Conservation (phyloP, 441 rosid genomes). For the Lagerstroemia fauriei region DNA sequence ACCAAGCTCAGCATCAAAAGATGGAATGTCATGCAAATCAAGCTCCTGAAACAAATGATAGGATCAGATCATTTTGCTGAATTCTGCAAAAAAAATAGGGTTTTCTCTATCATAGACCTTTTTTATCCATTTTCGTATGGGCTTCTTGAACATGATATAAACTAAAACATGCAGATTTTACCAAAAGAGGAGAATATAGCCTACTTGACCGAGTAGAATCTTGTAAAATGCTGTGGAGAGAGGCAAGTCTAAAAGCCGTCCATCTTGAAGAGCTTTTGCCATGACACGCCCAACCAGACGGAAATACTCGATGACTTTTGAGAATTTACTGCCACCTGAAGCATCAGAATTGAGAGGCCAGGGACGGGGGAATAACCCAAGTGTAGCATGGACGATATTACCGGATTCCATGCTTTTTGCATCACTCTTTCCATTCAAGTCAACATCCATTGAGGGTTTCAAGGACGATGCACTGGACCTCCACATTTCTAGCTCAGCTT, state of each 20-base stretch:
- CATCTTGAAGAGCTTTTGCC: constrained; percentile 99
- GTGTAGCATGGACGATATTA: constrained; percentile 70
- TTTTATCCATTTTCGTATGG: no score
- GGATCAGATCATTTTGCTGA: background rate
- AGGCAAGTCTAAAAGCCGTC: constrained; percentile 88
- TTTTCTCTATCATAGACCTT: background rate
- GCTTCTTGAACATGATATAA: no score
- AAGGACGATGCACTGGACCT: constrained; percentile 63
- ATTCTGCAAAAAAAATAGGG: background rate
- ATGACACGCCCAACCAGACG: constrained; percentile 92
- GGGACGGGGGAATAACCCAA: constrained; percentile 92
- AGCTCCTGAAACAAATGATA: constrained; percentile 70
- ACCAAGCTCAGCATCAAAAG: constrained; percentile 86
- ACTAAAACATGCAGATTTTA: background rate
- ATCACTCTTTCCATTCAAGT: constrained; percentile 51
- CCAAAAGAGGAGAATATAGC: constrained; percentile 16
- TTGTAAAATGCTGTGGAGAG: constrained; percentile 81
- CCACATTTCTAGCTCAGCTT: constrained; percentile 89
- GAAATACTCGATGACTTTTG: constrained; percentile 78
- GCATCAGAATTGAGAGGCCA: constrained; percentile 75
- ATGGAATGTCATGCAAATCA: constrained; percentile 83
- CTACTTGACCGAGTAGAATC: constrained; percentile 88
- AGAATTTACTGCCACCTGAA: constrained; percentile 74
- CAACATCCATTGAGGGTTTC: constrained; percentile 57
- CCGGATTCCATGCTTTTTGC: constrained; percentile 42